Base-by-base conservation (phyloP, 768 basidiomycete species). In the Calvatia gigantea region DNA sequence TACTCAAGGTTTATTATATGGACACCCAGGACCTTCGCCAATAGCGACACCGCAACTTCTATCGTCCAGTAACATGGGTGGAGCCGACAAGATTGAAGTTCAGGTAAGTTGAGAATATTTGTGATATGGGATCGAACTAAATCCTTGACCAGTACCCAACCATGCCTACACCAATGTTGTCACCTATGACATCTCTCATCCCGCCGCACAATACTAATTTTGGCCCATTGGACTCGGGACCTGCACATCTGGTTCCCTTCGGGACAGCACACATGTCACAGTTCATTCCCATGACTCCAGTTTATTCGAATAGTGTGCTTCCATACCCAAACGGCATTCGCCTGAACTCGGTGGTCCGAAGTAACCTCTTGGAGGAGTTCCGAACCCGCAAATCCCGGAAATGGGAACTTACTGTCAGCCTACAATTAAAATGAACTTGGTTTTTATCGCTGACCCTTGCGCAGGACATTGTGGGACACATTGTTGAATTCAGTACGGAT, bases 401-500 rank as follows among this genome's bases (percentile, higher is more conserved):
- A 60, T 98, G 94, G 95, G 85, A 89, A 58, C 73, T 97, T 19
- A 73, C 77, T 69, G 94, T 92, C 79, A 70, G 53, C 51, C 56
- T 12, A 32, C 31, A 32, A n/a, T 56, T 42, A 2, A 31, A 43
- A 47, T 60, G 31, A 33, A 27, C 15, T 32, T 14, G 17, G 8
- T 11, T 38, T 51, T 19, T 8, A 46, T 49, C 23, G 6, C 19
- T 32, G 25, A 52, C 28, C 14, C 33, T 27, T 28, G 32, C 17
- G 9, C 62, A 98, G 96, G 93, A 96, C 63, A 86, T 99, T 59
- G 77, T 79, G 42, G 91, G 91, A 6, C 82, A 89, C 67, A 70
- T 96, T 52, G 86, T 91, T 37, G 96, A 98, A 69, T 99, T 99
- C 68, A 87, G 91, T 56, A 83, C 84, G 12, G 96, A 98, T 70